Evolutionary conservation across 768 basidiomycete species (phyloP), one percentile per base, ranked within the genome.

Genomic region (Punctularia strigosozonata): DNA sequence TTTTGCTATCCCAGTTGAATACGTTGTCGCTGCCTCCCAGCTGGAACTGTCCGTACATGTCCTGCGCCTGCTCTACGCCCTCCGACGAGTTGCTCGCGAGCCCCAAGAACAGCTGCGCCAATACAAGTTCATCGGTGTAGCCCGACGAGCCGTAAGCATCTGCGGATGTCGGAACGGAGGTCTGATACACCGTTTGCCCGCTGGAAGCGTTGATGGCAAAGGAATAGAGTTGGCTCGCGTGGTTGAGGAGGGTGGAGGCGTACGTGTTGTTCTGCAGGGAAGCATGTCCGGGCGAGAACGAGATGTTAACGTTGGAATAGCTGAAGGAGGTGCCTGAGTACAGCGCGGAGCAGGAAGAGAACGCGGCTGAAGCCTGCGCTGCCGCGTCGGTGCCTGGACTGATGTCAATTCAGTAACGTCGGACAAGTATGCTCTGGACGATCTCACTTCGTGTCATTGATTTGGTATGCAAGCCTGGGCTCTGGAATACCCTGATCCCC

Each of bases 1-100:
- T 74, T 55, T 86, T 83, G 3, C 75, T 72, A 52, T 91, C 91
- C 91, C 91, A 97, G 54, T 91, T 91, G 59, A 90, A 84, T 4
- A 82, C 76, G 2, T 64, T 58, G 32, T 77, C 59, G 24, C 68
- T 60, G 1, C 64, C 64, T 8, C 58, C 55, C 0, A 92, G 64
- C 18, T 65, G 55, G 50, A 73, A 83, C 23, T 71, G 59, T 7
- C 59, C 50, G 54, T 77, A 89, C 51, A 73, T 74, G 5, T 60
- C 53, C 51, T 75, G 66, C 2, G 85, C 85, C 42, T 84, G 71
- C 17, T 65, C 52, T 49, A 77, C 87, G 39, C 72, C 63, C 3
- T 63, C 56, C 6, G 73, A 62, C 1, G 73, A 74, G 40, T 80
- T 77, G 22, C 70, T 75, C 2, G 84, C 83, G 55, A 75, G 70